A percentile compares a stretch with the other conserved stretches of the same genome.
Evolutionary conservation across 805 yeast species (phyloP).

Genomic region (Wickerhamiella hasegawae): DNA sequence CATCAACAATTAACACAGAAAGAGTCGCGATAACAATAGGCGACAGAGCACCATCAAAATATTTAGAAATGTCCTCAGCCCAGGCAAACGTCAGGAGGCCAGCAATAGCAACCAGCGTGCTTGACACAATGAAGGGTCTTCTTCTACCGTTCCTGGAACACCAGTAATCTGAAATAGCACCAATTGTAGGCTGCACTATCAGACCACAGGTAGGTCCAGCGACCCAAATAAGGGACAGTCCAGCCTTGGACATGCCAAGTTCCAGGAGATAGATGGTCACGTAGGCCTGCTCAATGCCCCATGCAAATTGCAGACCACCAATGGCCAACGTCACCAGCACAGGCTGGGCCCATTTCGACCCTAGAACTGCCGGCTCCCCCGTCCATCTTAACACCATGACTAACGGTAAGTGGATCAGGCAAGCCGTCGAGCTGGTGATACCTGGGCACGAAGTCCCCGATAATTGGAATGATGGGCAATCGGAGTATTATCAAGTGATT

Average conservation of each 20-base stretch:
- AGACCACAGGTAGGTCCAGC: conserved; percentile 54
- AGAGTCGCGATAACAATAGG: conserved; percentile 17
- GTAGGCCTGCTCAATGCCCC: conserved; percentile 51
- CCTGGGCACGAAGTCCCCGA: neutral
- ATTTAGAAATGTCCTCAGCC: conserved; percentile 27
- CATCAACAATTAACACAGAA: conserved; percentile 41
- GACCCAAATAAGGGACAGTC: conserved; percentile 44
- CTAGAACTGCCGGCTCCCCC: conserved; percentile 11
- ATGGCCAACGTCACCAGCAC: conserved; percentile 21
- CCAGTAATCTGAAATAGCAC: conserved; percentile 35
- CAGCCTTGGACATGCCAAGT: conserved; percentile 41
- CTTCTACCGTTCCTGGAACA: conserved; percentile 30
- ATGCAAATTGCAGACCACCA: conserved; percentile 46
- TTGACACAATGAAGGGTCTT: conserved; percentile 41
- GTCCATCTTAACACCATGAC: conserved; percentile 15
- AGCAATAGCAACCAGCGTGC: conserved; percentile 31
- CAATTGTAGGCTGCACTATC: conserved; percentile 48
- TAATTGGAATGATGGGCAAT: too few relatives aligned
- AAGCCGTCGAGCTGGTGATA: neutral
- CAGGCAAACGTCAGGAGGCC: conserved; percentile 29
- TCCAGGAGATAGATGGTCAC: conserved; percentile 48
- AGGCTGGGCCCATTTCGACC: conserved; percentile 9
- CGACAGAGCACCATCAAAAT: conserved; percentile 22
- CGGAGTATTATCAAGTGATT: too few relatives aligned
- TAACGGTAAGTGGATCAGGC: too few relatives aligned